phyloP scores from a whole-genome alignment of 169 alveolate species.

The Eimeria maxima region DNA sequence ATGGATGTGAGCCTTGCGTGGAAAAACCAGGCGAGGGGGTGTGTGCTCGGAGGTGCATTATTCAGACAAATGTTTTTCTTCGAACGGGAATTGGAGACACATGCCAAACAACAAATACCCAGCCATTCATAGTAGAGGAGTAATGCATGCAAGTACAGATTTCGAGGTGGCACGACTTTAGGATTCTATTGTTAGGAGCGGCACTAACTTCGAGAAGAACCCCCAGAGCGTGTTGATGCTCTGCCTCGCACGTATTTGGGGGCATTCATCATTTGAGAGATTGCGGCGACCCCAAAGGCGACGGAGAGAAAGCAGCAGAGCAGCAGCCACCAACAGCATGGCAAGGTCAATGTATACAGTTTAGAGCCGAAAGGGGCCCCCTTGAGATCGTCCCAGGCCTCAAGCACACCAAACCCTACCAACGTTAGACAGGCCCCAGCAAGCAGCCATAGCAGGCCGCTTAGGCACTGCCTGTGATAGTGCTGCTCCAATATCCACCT shows the following conservation, averaged over 20 bases:
- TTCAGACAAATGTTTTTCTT: background rate
- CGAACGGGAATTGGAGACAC: background rate
- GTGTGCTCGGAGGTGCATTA: background rate
- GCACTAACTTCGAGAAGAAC: constrained; percentile 36
- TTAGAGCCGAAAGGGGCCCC: constrained; percentile 59
- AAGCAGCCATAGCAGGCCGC: constrained; percentile 57
- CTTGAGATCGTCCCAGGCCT: constrained; percentile 44
- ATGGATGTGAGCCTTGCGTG: background rate
- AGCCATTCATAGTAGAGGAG: background rate
- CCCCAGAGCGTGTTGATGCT: constrained; percentile 28
- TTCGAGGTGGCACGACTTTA: background rate
- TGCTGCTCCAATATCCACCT: constrained; percentile 52
- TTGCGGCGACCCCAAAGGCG: constrained; percentile 48
- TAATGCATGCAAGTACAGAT: background rate
- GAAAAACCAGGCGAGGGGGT: background rate
- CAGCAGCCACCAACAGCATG: constrained; percentile 75
- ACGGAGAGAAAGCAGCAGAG: constrained; percentile 68
- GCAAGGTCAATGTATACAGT: constrained; percentile 55
- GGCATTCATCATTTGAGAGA: constrained; percentile 1
- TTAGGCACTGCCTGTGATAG: constrained; percentile 38
- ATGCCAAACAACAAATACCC: background rate
- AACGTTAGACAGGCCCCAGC: constrained; percentile 63
- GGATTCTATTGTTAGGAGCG: background rate
- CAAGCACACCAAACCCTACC: constrained; percentile 41
- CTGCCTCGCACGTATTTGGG: constrained; percentile 36